These are phyloP conservation scores for Carex littledalei DNA, from an alignment of 176 grass and related monocot genomes.

Conservation along the genomic window DNA sequence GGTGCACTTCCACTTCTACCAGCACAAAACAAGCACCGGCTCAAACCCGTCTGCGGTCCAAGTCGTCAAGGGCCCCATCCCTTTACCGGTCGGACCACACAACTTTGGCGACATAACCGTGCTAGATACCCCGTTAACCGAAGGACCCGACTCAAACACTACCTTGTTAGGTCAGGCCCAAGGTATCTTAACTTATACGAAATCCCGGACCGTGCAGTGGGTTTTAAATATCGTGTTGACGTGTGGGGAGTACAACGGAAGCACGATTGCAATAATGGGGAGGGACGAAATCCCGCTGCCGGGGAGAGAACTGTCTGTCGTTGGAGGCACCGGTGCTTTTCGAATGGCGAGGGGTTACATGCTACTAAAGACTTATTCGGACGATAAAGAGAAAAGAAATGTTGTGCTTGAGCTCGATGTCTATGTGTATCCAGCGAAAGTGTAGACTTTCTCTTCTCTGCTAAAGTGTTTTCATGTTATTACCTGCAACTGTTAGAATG, in stretches of 20 bases:
- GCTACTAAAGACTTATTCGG: slow-evolving; percentile 15
- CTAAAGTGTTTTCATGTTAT: neutral
- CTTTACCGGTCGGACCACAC: neutral
- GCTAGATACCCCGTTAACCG: slow-evolving; percentile 5
- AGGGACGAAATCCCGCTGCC: neutral
- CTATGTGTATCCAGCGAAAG: slow-evolving; percentile 11
- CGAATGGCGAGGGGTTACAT: slow-evolving; percentile 20
- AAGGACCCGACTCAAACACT: neutral
- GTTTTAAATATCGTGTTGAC: slow-evolving; percentile 20
- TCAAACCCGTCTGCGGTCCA: neutral
- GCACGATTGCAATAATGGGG: slow-evolving; percentile 8
- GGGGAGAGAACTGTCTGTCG: slow-evolving; percentile 6
- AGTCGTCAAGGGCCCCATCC: slow-evolving; percentile 11
- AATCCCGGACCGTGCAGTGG: neutral
- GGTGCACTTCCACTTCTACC: slow-evolving; percentile 19
- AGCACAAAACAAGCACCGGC: neutral
- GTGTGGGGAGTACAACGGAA: slow-evolving; percentile 2
- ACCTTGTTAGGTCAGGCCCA: slow-evolving; percentile 9
- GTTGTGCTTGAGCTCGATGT: slow-evolving; percentile 15
- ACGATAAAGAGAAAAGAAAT: neutral
- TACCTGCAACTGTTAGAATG: neutral
- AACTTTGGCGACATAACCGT: slow-evolving; percentile 8
- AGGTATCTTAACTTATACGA: neutral
- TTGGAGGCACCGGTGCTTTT: slow-evolving; percentile 16
- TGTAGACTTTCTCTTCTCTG: neutral